Evolutionary conservation across 1,139 yeast genomes (phyloP).

Genomic region (Suhomyces yuchorum): DNA sequence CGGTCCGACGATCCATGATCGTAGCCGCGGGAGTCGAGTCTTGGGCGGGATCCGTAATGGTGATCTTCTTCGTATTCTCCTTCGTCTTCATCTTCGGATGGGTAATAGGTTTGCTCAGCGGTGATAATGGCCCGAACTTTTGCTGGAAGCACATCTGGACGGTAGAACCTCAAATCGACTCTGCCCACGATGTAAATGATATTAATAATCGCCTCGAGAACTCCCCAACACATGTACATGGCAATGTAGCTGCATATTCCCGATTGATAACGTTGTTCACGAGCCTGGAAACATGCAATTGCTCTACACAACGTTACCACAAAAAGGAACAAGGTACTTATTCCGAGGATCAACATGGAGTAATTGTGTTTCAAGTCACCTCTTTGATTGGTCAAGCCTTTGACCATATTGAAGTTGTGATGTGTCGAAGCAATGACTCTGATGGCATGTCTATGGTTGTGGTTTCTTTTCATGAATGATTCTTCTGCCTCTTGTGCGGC

Average conservation of each 20-base stretch:
- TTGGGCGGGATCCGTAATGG: neutral
- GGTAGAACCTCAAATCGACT: constrained; percentile 74
- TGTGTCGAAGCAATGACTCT: constrained; percentile 52
- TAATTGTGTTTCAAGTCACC: constrained; percentile 53
- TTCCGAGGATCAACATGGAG: constrained; percentile 48
- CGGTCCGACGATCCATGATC: neutral
- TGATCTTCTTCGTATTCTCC: constrained; percentile 11
- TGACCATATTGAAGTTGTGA: constrained; percentile 45
- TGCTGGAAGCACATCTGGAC: constrained; percentile 61
- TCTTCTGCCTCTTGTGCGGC: constrained; percentile 53
- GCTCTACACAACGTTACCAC: constrained; percentile 61
- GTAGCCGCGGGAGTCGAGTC: neutral
- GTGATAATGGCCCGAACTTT: constrained; percentile 45
- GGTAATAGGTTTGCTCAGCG: constrained; percentile 42
- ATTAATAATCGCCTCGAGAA: constrained; percentile 59
- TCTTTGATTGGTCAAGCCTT: constrained; percentile 47
- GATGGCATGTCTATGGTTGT: constrained; percentile 52
- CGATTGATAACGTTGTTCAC: constrained; percentile 10
- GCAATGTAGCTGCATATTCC: constrained; percentile 45
- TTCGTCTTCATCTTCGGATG: constrained; percentile 29
- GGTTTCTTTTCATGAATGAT: constrained; percentile 51
- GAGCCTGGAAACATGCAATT: constrained; percentile 52
- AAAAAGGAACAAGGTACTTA: constrained; percentile 56
- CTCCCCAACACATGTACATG: constrained; percentile 70
- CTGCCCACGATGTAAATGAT: constrained; percentile 60